Conservation (phyloP, 345 rosid genomes). For the Populus euphratica region DNA sequence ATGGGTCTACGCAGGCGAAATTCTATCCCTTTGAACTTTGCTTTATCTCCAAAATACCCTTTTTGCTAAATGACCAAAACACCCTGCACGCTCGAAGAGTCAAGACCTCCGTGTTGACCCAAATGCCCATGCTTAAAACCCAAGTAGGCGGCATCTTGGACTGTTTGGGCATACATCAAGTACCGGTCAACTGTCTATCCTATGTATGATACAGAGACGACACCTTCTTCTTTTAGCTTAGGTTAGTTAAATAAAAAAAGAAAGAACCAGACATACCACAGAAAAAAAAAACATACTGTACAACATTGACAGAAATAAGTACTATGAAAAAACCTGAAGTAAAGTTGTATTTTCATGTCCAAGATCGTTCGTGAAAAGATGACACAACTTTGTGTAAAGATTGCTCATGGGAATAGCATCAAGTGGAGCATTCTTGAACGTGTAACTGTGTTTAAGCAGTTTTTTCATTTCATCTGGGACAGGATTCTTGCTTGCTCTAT, state of each 20-base stretch:
- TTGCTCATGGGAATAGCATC: slow-evolving; percentile 46
- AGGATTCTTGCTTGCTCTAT: slow-evolving; percentile 68
- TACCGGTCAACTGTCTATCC: slow-evolving; percentile 48
- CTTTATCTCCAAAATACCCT: slow-evolving; percentile 16
- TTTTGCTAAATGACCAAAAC: neutral
- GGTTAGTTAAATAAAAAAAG: slow-evolving; percentile 13
- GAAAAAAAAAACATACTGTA: neutral
- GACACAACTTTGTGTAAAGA: slow-evolving; percentile 51
- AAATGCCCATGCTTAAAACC: slow-evolving; percentile 25
- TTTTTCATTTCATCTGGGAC: slow-evolving; percentile 71
- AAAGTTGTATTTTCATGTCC: slow-evolving; percentile 35
- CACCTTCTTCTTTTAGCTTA: neutral
- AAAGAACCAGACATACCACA: neutral
- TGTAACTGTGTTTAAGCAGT: slow-evolving; percentile 55
- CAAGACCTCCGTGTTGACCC: slow-evolving; percentile 22
- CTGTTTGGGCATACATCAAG: slow-evolving; percentile 17
- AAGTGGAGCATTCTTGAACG: slow-evolving; percentile 56
- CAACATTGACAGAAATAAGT: neutral
- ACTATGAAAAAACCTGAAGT: slow-evolving; percentile 10
- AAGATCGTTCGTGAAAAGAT: slow-evolving; percentile 41
- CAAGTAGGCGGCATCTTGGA: slow-evolving; percentile 50
- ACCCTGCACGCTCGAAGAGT: neutral
- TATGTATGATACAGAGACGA: neutral
- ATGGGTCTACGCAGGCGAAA: slow-evolving; percentile 5
- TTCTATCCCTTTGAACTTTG: neutral